Percentiles rank a stretch among this genome's conserved stretches.
Conservation (phyloP, 192 early-diverging fungal species). For the Coemansia sp. region DNA sequence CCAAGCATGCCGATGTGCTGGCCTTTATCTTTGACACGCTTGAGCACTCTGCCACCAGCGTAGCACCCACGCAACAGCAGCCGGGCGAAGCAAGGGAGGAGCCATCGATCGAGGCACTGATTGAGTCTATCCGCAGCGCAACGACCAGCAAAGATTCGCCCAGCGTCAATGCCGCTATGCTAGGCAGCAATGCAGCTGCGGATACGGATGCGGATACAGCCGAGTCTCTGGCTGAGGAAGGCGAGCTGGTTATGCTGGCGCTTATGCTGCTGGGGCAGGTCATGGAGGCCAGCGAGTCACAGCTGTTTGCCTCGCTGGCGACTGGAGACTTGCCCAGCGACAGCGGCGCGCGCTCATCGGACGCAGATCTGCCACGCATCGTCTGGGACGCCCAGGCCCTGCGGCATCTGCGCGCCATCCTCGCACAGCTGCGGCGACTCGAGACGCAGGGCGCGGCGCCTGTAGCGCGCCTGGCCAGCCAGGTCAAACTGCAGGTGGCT, state of each 20-base stretch:
- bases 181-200: neutral
- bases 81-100: slow-evolving; percentile 18
- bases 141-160: too few relatives aligned
- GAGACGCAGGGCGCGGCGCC: neutral
- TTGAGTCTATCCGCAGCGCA: too few relatives aligned
- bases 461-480: slow-evolving; percentile 5
- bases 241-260: slow-evolving; percentile 56
- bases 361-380: slow-evolving; percentile 4
- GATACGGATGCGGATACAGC: slow-evolving; percentile 17
- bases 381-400: slow-evolving; percentile 13
- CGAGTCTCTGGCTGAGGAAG: slow-evolving; percentile 52
- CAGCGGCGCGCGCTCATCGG: too few relatives aligned
- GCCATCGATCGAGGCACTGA: slow-evolving; percentile 12
- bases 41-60: slow-evolving; percentile 29
- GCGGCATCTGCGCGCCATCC: slow-evolving; percentile 26
- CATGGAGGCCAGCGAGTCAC: slow-evolving; percentile 53
- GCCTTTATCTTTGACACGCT: slow-evolving; percentile 63
- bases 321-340: too few relatives aligned
- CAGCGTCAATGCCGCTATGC: too few relatives aligned
- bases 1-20: slow-evolving; percentile 72
- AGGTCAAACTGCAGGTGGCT: slow-evolving; percentile 17
- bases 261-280: slow-evolving; percentile 63
- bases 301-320: slow-evolving; percentile 6
- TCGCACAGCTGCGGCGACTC: slow-evolving; percentile 11
- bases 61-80: neutral